A percentile compares a stretch with the other conserved stretches of the same genome.
phyloP scores from a whole-genome alignment of 2,329 filamentous ascomycete genomes.

The Fusarium ramigenum region DNA sequence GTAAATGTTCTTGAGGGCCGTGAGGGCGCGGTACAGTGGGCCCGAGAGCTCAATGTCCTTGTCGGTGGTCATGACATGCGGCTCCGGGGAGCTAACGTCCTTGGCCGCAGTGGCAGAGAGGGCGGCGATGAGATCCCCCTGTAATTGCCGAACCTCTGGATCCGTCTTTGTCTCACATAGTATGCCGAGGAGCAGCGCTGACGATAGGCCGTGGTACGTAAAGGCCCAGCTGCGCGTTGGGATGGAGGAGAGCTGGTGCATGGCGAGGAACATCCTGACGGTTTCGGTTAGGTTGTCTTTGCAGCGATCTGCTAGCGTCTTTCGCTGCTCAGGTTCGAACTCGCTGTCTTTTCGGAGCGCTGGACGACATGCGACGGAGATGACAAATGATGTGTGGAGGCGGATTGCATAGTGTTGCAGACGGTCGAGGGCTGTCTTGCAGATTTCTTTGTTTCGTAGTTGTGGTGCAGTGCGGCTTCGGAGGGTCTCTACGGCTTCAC shows the following conservation, averaged over 20 bases:
- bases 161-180: conserved; percentile 71
- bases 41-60: conserved; percentile 71
- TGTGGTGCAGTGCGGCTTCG: conserved; percentile 60
- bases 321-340: conserved; percentile 63
- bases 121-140: conserved; percentile 71
- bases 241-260: conserved; percentile 74
- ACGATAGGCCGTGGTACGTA: conserved; percentile 73
- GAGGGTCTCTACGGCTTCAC: conserved; percentile 62
- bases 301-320: conserved; percentile 65
- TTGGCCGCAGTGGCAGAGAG: conserved; percentile 72
- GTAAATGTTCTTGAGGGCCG: conserved; percentile 72
- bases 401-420: conserved; percentile 71
- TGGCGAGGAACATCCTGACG: conserved; percentile 73
- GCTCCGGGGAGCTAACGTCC: conserved; percentile 63
- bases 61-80: conserved; percentile 63
- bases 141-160: conserved; percentile 69
- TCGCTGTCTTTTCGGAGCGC: conserved; percentile 65
- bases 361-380: conserved; percentile 72
- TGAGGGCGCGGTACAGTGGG: conserved; percentile 68
- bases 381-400: conserved; percentile 72
- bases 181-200: conserved; percentile 70
- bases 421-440: conserved; percentile 70
- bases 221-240: conserved; percentile 75
- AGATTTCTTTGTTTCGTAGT: conserved; percentile 68
- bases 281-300: conserved; percentile 71